Evolutionary conservation across 345 rosid species (phyloP).

Genomic region (thale cress (Arabidopsis thaliana)): DNA sequence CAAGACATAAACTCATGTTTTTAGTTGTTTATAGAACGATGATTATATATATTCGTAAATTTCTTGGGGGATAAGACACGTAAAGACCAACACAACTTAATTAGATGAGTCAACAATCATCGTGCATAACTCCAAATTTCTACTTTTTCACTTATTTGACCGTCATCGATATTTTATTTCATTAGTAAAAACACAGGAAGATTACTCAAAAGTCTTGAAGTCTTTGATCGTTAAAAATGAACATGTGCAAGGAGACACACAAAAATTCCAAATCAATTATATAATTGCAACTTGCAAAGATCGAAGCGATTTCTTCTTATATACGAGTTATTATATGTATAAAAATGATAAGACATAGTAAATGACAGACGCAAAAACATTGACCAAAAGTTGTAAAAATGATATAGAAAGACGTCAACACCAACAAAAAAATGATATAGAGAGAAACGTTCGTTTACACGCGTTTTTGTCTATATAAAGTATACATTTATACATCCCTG

Average conservation of each 20-base stretch:
- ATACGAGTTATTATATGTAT: background rate
- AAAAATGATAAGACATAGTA: background rate
- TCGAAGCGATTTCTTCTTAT: background rate
- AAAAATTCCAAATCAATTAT: background rate
- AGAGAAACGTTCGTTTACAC: background rate
- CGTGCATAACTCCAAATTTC: background rate
- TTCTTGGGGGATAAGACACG: slow-evolving; percentile 16
- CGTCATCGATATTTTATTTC: background rate
- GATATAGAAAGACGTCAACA: slow-evolving; percentile 28
- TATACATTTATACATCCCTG: background rate
- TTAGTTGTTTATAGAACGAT: slow-evolving; percentile 1
- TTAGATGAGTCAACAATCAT: slow-evolving; percentile 2
- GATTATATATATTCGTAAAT: background rate
- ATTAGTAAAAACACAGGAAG: background rate
- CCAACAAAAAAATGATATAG: background rate
- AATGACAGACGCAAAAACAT: background rate
- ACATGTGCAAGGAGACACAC: background rate
- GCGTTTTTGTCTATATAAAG: background rate
- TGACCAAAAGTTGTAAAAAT: background rate
- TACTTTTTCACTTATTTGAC: background rate
- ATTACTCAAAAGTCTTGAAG: background rate
- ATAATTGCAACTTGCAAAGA: background rate
- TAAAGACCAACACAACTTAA: slow-evolving; percentile 16
- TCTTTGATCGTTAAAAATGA: background rate
- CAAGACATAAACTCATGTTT: background rate